phyloP scores from a whole-genome alignment of 2,329 filamentous ascomycete genomes.

The Verticillium longisporum region DNA sequence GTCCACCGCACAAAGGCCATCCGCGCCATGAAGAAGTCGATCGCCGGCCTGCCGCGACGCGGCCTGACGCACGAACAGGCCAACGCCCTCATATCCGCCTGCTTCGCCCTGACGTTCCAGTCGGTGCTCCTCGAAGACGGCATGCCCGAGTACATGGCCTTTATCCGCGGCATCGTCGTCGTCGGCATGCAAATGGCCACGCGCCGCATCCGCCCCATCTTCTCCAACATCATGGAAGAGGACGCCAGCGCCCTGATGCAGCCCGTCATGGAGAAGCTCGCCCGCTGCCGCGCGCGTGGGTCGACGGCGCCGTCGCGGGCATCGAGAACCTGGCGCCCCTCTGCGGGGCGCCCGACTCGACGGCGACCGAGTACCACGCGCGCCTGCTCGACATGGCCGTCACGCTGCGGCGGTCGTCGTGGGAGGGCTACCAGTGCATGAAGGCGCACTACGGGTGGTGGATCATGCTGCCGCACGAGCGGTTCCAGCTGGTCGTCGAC shows the following conservation, averaged over 20 bases:
- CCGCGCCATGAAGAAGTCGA: conserved; percentile 49
- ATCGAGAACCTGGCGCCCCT: conserved; percentile 36
- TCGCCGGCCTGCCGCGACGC: conserved; percentile 33
- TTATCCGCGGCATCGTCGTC: conserved; percentile 50
- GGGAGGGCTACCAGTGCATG: conserved; percentile 45
- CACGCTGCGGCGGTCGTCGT: conserved; percentile 45
- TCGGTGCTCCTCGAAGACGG: conserved; percentile 51
- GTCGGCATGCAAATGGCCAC: conserved; percentile 47
- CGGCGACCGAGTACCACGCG: conserved; percentile 32
- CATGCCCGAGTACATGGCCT: conserved; percentile 54
- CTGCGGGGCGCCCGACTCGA: conserved; percentile 35
- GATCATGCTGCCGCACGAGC: conserved; percentile 48
- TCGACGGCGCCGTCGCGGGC: conserved; percentile 36
- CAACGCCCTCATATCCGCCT: conserved; percentile 53
- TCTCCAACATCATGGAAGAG: conserved; percentile 36
- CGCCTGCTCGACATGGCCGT: conserved; percentile 38
- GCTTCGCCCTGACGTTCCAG: conserved; percentile 53
- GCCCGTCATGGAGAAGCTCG: conserved; percentile 37
- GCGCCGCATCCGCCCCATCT: conserved; percentile 41
- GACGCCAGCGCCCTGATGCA: conserved; percentile 33
- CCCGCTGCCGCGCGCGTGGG: conserved; percentile 37
- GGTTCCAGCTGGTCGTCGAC: conserved; percentile 44
- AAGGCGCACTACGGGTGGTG: conserved; percentile 47
- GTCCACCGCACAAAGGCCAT: conserved; percentile 60
- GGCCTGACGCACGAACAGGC: conserved; percentile 42